Base-by-base conservation (phyloP, 345 rosid genomes). In the Citrus hindsii region DNA sequence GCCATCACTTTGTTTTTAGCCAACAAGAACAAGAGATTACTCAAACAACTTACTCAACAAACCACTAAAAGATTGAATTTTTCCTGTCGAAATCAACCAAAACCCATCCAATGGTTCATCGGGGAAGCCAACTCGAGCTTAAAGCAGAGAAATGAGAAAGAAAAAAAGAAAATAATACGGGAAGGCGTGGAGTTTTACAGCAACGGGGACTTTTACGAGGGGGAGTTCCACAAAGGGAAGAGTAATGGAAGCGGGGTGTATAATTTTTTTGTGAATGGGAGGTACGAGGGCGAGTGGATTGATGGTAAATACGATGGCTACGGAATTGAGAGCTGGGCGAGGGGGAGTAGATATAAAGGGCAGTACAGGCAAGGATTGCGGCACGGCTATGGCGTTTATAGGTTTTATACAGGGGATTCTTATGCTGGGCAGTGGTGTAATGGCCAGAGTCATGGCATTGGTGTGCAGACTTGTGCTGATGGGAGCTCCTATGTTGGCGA, bases 191-290 rank as follows among this genome's bases (percentile, higher is more conserved):
- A 86, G 83, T 85, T 91, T 35, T 94, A 91, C 65, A 91, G 93
- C 81, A 94, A 92, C 83, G 99, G 98, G 18, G 98, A 96, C 71
- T 87, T 83, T 81, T 96, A 94, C 80, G 99, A 96, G 77, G 99
- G 99, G 0, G 99, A 96, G 73, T 94, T 96, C 71, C 88, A 91
- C 42, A 87, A 85, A 69, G 99, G 98, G 21, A 91, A 77, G 80
- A 89, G 95, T 75, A 92, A 89, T n/a, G 99, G 99, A 24, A 94
- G 92, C 69, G 99, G 99, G 69, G 99, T 96, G 25, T 96, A 96
- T 68, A 91, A 88, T 42, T 94, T 86, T 75, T 83, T 82, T 69
- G 89, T 87, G 28, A 94, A 89, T 59, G 99, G 98, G 64, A 88
- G 97, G 73, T 94, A 96, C 63, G 98, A 96, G 77, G 99, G 98